Evolutionary conservation across 1,284 basidiomycete species (phyloP).

Genomic region (Tilletia horrida): DNA sequence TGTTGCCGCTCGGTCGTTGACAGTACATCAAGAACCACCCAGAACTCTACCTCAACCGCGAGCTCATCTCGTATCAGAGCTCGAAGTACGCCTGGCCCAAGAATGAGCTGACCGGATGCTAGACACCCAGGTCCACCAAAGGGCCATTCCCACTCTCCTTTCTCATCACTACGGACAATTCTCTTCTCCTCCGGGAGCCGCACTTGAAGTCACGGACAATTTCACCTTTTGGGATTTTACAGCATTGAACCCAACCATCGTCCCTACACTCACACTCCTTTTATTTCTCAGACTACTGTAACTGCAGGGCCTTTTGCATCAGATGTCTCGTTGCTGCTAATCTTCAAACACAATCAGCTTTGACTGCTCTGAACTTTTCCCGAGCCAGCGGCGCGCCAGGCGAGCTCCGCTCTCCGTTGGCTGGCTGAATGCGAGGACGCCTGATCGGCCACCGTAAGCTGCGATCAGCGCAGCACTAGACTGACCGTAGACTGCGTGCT

Average conservation of each 20-base stretch:
- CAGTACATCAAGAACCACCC: conserved; percentile 51
- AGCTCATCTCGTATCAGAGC: conserved; percentile 33
- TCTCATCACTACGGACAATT: neutral
- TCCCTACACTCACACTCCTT: too few relatives aligned
- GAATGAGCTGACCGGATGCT: conserved; percentile 26
- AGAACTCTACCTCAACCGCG: conserved; percentile 50
- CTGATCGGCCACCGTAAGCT: conserved; percentile 29
- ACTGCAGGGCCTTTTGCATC: too few relatives aligned
- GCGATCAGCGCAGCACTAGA: conserved; percentile 19
- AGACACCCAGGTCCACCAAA: neutral
- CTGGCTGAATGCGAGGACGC: conserved; percentile 43
- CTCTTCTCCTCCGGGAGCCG: too few relatives aligned
- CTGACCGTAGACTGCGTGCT: conserved; percentile 42
- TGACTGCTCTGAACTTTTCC: neutral
- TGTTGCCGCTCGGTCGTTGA: neutral
- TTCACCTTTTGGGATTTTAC: too few relatives aligned
- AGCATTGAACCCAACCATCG: too few relatives aligned
- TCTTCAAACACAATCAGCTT: conserved; percentile 18
- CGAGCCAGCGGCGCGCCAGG: conserved; percentile 42
- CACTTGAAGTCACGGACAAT: too few relatives aligned
- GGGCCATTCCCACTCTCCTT: neutral
- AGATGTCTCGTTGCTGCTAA: too few relatives aligned
- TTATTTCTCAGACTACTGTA: too few relatives aligned
- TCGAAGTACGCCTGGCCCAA: conserved; percentile 25
- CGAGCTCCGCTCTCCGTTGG: conserved; percentile 43